phyloP scores from a whole-genome alignment of 2,329 filamentous ascomycete species.

The Lachnellula arida region DNA sequence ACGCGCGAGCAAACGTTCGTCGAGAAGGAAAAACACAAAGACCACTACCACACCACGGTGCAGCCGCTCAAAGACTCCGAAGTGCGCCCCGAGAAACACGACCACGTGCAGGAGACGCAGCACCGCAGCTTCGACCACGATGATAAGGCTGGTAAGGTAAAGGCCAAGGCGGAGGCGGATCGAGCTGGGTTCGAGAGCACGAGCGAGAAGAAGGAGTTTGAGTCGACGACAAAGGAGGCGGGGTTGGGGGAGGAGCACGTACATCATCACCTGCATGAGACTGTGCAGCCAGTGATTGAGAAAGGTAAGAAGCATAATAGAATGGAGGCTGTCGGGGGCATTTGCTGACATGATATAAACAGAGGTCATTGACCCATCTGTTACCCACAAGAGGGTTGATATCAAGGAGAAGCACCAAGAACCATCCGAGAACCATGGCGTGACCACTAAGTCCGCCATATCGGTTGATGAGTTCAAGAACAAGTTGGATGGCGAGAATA shows the following conservation, averaged over 20 bases:
- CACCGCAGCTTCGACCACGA: slow-evolving; percentile 57
- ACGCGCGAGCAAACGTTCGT: slow-evolving; percentile 52
- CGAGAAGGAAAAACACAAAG: slow-evolving; percentile 64
- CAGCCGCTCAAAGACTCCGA: slow-evolving; percentile 57
- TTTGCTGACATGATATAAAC: slow-evolving; percentile 4
- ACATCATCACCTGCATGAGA: slow-evolving; percentile 46
- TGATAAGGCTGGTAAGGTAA: slow-evolving; percentile 38
- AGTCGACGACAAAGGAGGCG: slow-evolving; percentile 39
- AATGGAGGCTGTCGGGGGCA: background rate
- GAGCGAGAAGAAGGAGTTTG: slow-evolving; percentile 32
- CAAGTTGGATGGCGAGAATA: slow-evolving; percentile 3
- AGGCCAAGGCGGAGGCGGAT: slow-evolving; percentile 48
- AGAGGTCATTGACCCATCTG: slow-evolving; percentile 58
- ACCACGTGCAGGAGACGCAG: slow-evolving; percentile 50
- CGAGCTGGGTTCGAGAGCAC: slow-evolving; percentile 47
- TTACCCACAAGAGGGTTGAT: slow-evolving; percentile 65
- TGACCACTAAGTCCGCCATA: slow-evolving; percentile 58
- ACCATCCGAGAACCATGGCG: slow-evolving; percentile 56
- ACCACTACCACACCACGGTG: slow-evolving; percentile 65
- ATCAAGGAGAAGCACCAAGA: slow-evolving; percentile 68
- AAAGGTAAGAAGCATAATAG: slow-evolving; percentile 35
- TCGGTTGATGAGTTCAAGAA: slow-evolving; percentile 56
- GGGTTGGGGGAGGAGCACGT: slow-evolving; percentile 55
- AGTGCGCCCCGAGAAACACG: slow-evolving; percentile 54
- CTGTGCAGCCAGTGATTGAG: slow-evolving; percentile 62